phyloP scores from a whole-genome alignment of 352 stramenopile genomes.

The Globisporangium irregulare region DNA sequence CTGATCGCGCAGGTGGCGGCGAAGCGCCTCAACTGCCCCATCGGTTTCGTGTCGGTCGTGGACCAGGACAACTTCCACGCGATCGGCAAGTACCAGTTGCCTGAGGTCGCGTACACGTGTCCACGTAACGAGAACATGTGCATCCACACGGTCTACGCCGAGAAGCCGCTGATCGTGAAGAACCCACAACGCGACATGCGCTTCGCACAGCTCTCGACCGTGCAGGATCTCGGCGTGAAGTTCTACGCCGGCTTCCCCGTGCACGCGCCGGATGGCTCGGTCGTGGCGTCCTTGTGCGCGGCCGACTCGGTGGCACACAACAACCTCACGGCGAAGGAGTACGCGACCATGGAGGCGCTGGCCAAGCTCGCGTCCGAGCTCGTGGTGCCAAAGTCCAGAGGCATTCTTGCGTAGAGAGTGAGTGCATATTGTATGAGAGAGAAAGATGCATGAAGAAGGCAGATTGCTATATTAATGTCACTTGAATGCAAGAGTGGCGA shows the following conservation, averaged over 20 bases:
- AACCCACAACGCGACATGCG: constrained; percentile 64
- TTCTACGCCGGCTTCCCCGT: constrained; percentile 72
- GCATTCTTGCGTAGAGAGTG: not conserved
- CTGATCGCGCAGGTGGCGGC: constrained; percentile 55
- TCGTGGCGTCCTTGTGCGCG: constrained; percentile 45
- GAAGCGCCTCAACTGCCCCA: constrained; percentile 45
- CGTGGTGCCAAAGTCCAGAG: constrained; percentile 10
- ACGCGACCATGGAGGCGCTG: constrained; percentile 69
- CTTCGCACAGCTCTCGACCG: constrained; percentile 46
- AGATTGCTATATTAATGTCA: not conserved
- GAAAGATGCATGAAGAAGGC: not conserved
- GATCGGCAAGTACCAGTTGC: constrained; percentile 44
- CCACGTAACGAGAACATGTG: constrained; percentile 57
- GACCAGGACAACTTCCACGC: constrained; percentile 48
- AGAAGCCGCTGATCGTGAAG: constrained; percentile 62
- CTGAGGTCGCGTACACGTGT: constrained; percentile 24
- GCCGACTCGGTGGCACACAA: constrained; percentile 41
- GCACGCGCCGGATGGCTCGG: constrained; percentile 36
- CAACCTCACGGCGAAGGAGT: constrained; percentile 68
- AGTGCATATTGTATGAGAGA: constrained; percentile 1
- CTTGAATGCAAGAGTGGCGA: not conserved
- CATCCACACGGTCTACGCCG: constrained; percentile 51
- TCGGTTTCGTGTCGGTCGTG: constrained; percentile 61
- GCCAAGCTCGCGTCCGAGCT: constrained; percentile 50
- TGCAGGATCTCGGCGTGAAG: constrained; percentile 47